phyloP scores from a whole-genome alignment of 2,329 filamentous ascomycete species.

The Pseudocercospora pini-densiflorae region DNA sequence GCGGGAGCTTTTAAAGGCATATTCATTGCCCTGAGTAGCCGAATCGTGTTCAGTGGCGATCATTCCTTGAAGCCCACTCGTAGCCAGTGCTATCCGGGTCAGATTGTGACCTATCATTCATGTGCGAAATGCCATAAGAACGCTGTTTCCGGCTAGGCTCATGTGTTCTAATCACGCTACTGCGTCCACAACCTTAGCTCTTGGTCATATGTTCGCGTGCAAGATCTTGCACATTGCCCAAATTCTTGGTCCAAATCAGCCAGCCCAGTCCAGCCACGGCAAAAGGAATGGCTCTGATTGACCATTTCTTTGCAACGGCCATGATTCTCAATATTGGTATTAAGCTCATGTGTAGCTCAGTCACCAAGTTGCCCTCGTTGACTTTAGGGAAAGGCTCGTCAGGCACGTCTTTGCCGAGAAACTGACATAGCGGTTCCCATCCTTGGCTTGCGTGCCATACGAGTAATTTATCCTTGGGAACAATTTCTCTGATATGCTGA shows the following conservation, averaged over 20 bases:
- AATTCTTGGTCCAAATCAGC: neutral
- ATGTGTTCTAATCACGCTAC: no score
- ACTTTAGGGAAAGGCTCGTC: neutral
- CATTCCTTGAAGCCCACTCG: no score
- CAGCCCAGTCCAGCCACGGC: neutral
- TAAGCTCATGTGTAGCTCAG: neutral
- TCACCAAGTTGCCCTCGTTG: constrained; percentile 3
- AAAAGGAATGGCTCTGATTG: neutral
- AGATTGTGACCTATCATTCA: no score
- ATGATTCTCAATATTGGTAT: neutral
- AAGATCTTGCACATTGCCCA: no score
- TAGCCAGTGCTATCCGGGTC: no score
- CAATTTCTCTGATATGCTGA: neutral
- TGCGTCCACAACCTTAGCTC: no score
- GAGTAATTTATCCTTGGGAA: constrained; percentile 5
- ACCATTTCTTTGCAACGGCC: neutral
- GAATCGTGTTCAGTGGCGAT: no score
- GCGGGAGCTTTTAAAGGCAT: no score
- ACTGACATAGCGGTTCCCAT: constrained; percentile 1
- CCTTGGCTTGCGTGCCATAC: constrained; percentile 1
- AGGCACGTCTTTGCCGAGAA: constrained; percentile 1
- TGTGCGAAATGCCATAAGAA: no score
- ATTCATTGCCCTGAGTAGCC: no score
- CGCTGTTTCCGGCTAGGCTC: no score
- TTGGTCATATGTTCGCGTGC: no score